Base-by-base conservation (phyloP, 345 rosid genomes). In the Arabis hirsuta region DNA sequence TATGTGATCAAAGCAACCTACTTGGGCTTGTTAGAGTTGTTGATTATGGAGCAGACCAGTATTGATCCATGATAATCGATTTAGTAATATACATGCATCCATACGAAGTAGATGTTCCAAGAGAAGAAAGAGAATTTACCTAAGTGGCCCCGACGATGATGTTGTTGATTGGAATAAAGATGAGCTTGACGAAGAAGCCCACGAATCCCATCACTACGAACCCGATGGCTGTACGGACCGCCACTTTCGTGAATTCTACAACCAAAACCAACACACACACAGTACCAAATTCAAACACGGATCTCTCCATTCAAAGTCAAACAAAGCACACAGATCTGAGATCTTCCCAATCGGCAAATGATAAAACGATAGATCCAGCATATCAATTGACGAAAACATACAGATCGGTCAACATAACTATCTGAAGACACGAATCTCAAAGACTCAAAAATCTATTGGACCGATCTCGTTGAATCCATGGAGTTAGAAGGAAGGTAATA, bases 171-270 rank as follows among this genome's bases (percentile, higher is more conserved):
- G 96, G 96, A 73, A 89, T 87, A 70, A 87, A 89, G 79, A 89
- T 83, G 69, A 87, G 81, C 84, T 89, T 89, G 41, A 87, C 96
- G 42, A 89, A 85, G 81, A 87, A 89, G 0, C 92, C 96, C 0
- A 87, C 92, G 62, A 89, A 87, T 67, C 96, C 96, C 92, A 89
- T 89, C 57, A 85, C 92, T 32, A 87, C 92, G 59, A 89, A 89
- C 1, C 96, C 96, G 46, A 89, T 83, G 4, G 96, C 96, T 10
- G 92, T 89, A 76, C 96, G 96, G 29, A 85, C 84, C 12, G 90
- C 96, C 5, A 89, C 89, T 80, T 89, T 89, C n/a, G 89, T 84
- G 77, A 89, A 89, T 73, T 89, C 96, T 85, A 56, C 60, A 58
- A 34, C 31, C 9, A 27, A 12, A 6, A 14, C 1, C 20, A 38